These are phyloP conservation scores for Venturiaceae sp. DNA, from an alignment of 2,329 filamentous ascomycete genomes.

Conservation along the genomic window DNA sequence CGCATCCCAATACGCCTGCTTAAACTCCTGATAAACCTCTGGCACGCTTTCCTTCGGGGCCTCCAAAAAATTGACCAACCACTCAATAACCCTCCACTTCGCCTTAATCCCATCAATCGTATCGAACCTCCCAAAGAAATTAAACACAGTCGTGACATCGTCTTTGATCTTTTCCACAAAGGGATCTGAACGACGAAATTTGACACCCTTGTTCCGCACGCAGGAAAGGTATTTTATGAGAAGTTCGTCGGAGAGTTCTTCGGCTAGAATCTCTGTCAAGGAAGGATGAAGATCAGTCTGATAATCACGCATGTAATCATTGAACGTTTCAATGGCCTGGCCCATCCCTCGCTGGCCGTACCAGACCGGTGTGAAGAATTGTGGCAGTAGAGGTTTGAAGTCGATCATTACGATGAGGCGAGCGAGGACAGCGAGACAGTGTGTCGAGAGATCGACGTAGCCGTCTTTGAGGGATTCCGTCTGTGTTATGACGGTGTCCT, in stretches of 20 bases:
- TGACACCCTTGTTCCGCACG: conserved; percentile 82
- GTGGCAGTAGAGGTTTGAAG: conserved; percentile 71
- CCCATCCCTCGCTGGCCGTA: conserved; percentile 88
- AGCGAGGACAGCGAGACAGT: conserved; percentile 83
- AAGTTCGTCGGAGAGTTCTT: conserved; percentile 87
- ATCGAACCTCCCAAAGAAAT: conserved; percentile 65
- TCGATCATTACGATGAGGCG: conserved; percentile 83
- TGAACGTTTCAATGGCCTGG: conserved; percentile 87
- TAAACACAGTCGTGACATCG: conserved; percentile 83
- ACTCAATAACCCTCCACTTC: conserved; percentile 86
- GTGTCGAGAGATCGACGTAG: conserved; percentile 90
- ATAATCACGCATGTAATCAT: conserved; percentile 91
- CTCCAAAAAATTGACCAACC: conserved; percentile 67
- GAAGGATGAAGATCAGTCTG: conserved; percentile 73
- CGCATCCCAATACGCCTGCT: conserved; percentile 83
- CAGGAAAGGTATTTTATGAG: conserved; percentile 74
- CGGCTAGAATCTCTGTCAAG: conserved; percentile 70
- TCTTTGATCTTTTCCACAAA: conserved; percentile 91
- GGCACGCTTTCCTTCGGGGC: conserved; percentile 65
- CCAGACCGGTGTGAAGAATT: conserved; percentile 89
- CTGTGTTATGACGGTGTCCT: conserved; percentile 58
- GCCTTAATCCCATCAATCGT: conserved; percentile 71
- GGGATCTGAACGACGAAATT: conserved; percentile 77
- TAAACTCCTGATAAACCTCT: conserved; percentile 74
- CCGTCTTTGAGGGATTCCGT: conserved; percentile 71